Evolutionary conservation across 225 moss, liverwort and hornwort species (phyloP), one percentile per base, ranked within the genome.

Genomic region (Neckera pumila): DNA sequence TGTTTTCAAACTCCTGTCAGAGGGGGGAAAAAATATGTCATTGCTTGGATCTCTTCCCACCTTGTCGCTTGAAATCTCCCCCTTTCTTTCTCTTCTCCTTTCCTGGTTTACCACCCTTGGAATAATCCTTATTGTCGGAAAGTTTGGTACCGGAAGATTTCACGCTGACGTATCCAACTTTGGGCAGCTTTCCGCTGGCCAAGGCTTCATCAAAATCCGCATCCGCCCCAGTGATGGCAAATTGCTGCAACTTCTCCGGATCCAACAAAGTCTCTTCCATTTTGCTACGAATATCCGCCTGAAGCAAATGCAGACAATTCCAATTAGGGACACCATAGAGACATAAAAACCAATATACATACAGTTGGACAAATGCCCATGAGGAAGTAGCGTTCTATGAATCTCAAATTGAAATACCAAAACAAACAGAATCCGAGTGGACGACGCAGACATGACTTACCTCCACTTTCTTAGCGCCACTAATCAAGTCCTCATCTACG

Each of bases 161-260:
- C 33, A 99, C 92, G 83, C 98, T 97, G 49, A 99, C 81, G 69
- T 93, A 92, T 25, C 98, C 97, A 89, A 93, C 97, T 51, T 87
- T 89, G 9, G 95, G 92, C 45, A 97, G 10, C 88, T 95, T 97
- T 36, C 96, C 97, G 64, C 89, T 90, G 49, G 90, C 95, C 82
- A 99, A 83, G 18, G 96, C 98, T 79, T 99, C 96, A 87, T 99
- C 98, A 89, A 99, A 99, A 75, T 96, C 94, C 60, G 90, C 95
- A 75, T 97, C 96, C 66, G 91, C 93, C 74, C 98, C 97, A 80
- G 94, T 78, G 81, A 97, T 97, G 59, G 97, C 96, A 86, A 94
- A 99, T 61, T 94, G 95, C 91, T 98, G 97, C 86, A 98, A 90
- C 75, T 93, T 93, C 91, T 96, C 96, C 10, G 94, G 95, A 63